Evolutionary conservation across 805 yeast species (phyloP).

Genomic region (Candida mattraensis): DNA sequence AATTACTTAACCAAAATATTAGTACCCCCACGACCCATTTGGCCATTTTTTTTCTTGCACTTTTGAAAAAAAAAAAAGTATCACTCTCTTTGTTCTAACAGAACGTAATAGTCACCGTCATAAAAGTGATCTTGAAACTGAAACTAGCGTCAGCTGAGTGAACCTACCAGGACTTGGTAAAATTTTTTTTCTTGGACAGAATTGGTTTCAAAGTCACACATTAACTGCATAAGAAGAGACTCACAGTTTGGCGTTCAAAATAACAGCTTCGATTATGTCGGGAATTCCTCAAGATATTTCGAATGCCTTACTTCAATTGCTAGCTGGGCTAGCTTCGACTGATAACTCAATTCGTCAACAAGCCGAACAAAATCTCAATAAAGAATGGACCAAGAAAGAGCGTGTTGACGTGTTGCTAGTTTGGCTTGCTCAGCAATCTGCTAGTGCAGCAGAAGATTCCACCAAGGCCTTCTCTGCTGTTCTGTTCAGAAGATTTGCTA

Average conservation of each 20-base stretch:
- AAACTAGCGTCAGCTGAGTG: too few species aligned
- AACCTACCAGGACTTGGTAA: too few species aligned
- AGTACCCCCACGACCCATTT: too few species aligned
- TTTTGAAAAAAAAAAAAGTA: slow-evolving; percentile 6
- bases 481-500: slow-evolving; percentile 81
- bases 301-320: slow-evolving; percentile 51
- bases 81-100: too few species aligned
- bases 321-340: slow-evolving; percentile 72
- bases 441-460: slow-evolving; percentile 58
- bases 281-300: slow-evolving; percentile 62
- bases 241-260: slow-evolving; percentile 11
- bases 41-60: too few species aligned
- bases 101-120: too few species aligned
- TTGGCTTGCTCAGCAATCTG: slow-evolving; percentile 80
- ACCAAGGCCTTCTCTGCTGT: slow-evolving; percentile 79
- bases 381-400: slow-evolving; percentile 70
- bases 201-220: too few species aligned
- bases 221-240: too few species aligned
- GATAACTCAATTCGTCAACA: slow-evolving; percentile 69
- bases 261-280: slow-evolving; percentile 34
- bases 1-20: too few species aligned
- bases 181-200: too few species aligned
- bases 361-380: slow-evolving; percentile 74
- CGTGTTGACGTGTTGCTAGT: slow-evolving; percentile 69
- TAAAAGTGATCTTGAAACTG: too few species aligned